Evolutionary conservation across 495 filamentous ascomycete species (phyloP).

Genomic region (Mycothermus thermophilus): DNA sequence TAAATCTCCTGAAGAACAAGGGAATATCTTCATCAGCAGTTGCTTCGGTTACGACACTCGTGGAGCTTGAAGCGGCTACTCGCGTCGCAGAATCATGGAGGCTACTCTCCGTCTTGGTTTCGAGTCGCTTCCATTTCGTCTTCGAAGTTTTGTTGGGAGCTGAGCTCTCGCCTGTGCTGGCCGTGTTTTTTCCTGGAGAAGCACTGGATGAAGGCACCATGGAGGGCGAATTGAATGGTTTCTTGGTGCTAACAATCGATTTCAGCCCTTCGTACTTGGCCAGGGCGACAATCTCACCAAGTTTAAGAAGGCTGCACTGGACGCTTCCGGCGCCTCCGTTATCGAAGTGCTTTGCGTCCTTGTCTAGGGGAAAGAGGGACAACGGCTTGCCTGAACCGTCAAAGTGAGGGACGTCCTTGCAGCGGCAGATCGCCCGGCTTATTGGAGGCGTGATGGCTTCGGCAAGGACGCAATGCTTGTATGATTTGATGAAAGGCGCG

Average conservation of each 20-base stretch:
- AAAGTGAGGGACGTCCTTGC: slow-evolving; percentile 8
- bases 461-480: slow-evolving; percentile 16
- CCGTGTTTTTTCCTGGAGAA: too few species aligned
- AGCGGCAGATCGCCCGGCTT: slow-evolving; percentile 16
- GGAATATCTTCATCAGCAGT: slow-evolving; percentile 20
- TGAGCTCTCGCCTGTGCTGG: too few species aligned
- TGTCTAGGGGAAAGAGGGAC: slow-evolving; percentile 14
- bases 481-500: slow-evolving; percentile 12
- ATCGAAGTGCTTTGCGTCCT: slow-evolving; percentile 1
- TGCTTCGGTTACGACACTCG: slow-evolving; percentile 2
- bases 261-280: slow-evolving; percentile 8
- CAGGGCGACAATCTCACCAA: slow-evolving; percentile 1
- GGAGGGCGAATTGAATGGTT: too few species aligned
- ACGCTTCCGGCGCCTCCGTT: slow-evolving; percentile 3
- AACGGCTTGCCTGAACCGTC: slow-evolving; percentile 5
- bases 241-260: too few species aligned
- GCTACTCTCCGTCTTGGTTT: too few species aligned
- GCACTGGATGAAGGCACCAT: too few species aligned
- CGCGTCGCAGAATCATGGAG: not conserved
- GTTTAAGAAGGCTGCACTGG: slow-evolving; percentile 10
- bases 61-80: not conserved
- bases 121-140: too few species aligned
- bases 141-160: too few species aligned
- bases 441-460: slow-evolving; percentile 9
- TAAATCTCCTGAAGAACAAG: slow-evolving; percentile 16